Evolutionary conservation across 2,329 filamentous ascomycete species (phyloP), one percentile per base, ranked within the genome.

Genomic region (Amylocarpus encephaloides): DNA sequence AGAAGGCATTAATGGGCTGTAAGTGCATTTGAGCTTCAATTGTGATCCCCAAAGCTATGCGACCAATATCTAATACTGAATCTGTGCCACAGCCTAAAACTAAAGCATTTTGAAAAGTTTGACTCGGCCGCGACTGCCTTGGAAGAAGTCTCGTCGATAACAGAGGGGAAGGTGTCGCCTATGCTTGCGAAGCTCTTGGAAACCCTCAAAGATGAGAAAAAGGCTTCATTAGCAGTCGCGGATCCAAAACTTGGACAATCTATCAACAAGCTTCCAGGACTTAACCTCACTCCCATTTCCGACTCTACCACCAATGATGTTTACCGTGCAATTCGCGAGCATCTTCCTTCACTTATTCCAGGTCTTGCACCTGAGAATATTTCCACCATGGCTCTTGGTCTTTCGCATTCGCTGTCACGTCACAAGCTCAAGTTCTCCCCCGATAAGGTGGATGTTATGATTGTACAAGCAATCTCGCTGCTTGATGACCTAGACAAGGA

Each of bases 371-470:
- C 88, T 46, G 80, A 89, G 65, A 92, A 93, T 67, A 82, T 97
- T 67, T 86, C 89, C 66, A 93, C 90, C 64, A 97, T 97, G 87
- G 85, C 88, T 19, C 80, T 98, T 53, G 93, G 93, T 82, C 84
- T 98, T 45, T 95, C 92, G 33, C 93, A 98, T 75, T 96, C 91
- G 50, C 84, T 98, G 65, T 95, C 92, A 43, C 85, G 91, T 58
- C 91, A 98, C 75, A 97, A 95, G 79, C 83, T 98, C 66, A 96
- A 96, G 77, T 98, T 98, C 74, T 95, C 89, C 7, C 86, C 92
- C 50, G 91, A 98, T 68, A 98, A 98, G 78, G 92, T 98, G 61
- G 93, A 98, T 68, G 93, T 93, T 46, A 98, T 98, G 93, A 95
- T 98, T 66, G 91, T 98, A 51, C 93, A 98, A 73, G 91, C 91